Evolutionary conservation across 495 filamentous ascomycete genomes (phyloP).

Genomic region (Beverwykella pulmonaria): DNA sequence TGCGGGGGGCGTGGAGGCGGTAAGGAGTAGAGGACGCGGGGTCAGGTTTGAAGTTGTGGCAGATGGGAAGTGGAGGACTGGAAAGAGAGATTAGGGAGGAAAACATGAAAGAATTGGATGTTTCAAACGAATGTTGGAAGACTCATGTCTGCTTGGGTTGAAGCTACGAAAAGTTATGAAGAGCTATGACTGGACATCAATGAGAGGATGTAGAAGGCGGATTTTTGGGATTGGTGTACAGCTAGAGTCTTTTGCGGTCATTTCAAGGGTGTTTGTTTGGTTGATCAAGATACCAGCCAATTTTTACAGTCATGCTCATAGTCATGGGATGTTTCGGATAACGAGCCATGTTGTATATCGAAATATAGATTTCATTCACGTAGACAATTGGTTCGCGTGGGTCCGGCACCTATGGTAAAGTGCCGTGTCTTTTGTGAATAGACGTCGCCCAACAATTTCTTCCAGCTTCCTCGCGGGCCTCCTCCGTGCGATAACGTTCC

Average conservation of each 20-base stretch:
- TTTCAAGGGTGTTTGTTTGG: background rate
- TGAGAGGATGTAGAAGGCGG: background rate
- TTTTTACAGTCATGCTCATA: background rate
- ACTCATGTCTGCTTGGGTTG: background rate
- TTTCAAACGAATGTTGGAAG: background rate
- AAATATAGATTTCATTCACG: background rate
- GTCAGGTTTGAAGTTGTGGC: slow-evolving; percentile 60
- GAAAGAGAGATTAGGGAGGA: slow-evolving; percentile 3
- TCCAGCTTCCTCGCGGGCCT: too few species aligned
- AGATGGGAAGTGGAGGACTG: slow-evolving; percentile 46
- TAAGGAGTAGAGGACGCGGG: slow-evolving; percentile 46
- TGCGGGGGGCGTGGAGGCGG: slow-evolving; percentile 62
- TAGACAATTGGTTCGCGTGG: background rate
- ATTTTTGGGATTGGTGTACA: background rate
- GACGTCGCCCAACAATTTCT: too few species aligned
- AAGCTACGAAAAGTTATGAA: background rate
- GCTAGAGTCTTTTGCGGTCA: background rate
- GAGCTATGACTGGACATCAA: background rate
- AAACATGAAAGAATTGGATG: background rate
- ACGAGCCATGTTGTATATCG: background rate
- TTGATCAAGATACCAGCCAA: background rate
- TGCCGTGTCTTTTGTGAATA: too few species aligned
- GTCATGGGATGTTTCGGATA: background rate
- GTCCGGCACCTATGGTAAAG: too few species aligned
- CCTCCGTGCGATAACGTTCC: too few species aligned